A percentile compares a stretch with the other conserved stretches of the same genome.
phyloP scores from a whole-genome alignment of 179 eudicot species.

The Spergularia azorica region DNA sequence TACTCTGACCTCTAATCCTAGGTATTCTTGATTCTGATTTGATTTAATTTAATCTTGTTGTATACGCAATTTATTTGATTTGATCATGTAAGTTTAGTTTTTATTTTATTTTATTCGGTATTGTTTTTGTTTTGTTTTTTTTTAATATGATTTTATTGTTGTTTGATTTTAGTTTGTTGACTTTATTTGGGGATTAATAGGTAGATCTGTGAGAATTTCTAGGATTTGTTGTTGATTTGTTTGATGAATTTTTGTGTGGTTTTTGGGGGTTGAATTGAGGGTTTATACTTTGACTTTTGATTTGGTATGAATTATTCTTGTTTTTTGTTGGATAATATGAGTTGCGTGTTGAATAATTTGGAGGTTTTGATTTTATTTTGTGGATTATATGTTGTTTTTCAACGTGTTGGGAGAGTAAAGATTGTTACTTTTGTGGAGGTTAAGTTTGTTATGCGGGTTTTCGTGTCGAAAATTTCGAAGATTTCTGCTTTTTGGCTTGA shows the following conservation, averaged over 20 bases:
- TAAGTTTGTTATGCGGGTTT: not conserved
- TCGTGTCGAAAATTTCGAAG: not conserved
- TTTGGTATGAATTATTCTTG: not conserved
- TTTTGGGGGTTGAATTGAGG: slow-evolving; percentile 5
- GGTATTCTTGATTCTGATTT: not conserved
- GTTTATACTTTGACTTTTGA: slow-evolving; percentile 25
- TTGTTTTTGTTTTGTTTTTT: not conserved
- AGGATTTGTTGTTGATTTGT: not conserved
- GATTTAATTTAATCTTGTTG: not conserved
- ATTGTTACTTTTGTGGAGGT: not conserved
- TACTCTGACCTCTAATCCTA: not conserved
- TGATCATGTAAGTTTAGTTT: not conserved
- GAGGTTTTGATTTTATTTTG: not conserved
- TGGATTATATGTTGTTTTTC: not conserved
- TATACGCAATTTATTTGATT: not conserved
- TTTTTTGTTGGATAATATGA: not conserved
- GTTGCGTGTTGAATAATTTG: not conserved
- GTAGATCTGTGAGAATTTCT: slow-evolving; percentile 18
- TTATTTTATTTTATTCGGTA: not conserved
- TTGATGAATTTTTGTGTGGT: not conserved
- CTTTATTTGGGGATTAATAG: not conserved
- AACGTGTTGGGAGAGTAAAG: not conserved
- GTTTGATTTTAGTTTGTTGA: not conserved
- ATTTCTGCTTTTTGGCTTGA: not conserved
- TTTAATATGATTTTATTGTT: not conserved